A percentile compares a stretch with the other conserved stretches of the same genome.
phyloP scores from a whole-genome alignment of 2,329 filamentous ascomycete genomes.

The Trichoderma afroharzianum region DNA sequence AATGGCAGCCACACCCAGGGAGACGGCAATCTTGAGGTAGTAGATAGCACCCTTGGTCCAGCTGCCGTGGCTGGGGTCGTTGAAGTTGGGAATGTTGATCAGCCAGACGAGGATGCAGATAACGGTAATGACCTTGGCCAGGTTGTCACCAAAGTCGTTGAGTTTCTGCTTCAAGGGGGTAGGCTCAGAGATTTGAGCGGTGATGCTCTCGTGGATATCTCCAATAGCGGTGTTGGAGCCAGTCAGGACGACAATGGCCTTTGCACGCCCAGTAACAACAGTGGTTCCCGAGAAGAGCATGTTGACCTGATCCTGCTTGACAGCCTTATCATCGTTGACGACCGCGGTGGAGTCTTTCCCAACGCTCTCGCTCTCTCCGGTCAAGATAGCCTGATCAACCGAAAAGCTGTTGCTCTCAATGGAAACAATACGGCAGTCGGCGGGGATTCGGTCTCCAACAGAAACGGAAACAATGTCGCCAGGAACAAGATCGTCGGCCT shows the following conservation, averaged over 20 bases:
- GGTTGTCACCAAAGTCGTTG: conserved; percentile 92
- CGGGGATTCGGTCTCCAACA: conserved; percentile 89
- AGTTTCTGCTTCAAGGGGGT: conserved; percentile 98
- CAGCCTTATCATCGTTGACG: conserved; percentile 75
- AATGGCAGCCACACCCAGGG: conserved; percentile 94
- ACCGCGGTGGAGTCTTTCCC: conserved; percentile 69
- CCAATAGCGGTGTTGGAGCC: conserved; percentile 91
- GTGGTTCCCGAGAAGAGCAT: conserved; percentile 99
- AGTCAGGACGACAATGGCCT: conserved; percentile 84
- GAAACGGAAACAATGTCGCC: conserved; percentile 86
- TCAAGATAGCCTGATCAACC: conserved; percentile 94
- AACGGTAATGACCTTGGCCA: conserved; percentile 96
- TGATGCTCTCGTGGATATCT: conserved; percentile 98
- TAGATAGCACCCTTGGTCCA: conserved; percentile 98
- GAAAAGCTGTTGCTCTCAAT: conserved; percentile 98
- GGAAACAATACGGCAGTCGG: conserved; percentile 83
- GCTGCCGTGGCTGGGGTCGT: conserved; percentile 84
- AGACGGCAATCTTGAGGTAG: conserved; percentile 98
- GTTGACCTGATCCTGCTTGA: conserved; percentile 96
- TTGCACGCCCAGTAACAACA: conserved; percentile 90
- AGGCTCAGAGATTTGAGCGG: conserved; percentile 93
- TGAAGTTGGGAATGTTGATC: conserved; percentile 98
- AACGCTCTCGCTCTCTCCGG: conserved; percentile 96
- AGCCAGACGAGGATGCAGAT: conserved; percentile 97
- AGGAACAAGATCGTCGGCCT: conserved; percentile 95